phyloP scores from a whole-genome alignment of 176 grass and related monocot species.

The Elaeis guineensis region DNA sequence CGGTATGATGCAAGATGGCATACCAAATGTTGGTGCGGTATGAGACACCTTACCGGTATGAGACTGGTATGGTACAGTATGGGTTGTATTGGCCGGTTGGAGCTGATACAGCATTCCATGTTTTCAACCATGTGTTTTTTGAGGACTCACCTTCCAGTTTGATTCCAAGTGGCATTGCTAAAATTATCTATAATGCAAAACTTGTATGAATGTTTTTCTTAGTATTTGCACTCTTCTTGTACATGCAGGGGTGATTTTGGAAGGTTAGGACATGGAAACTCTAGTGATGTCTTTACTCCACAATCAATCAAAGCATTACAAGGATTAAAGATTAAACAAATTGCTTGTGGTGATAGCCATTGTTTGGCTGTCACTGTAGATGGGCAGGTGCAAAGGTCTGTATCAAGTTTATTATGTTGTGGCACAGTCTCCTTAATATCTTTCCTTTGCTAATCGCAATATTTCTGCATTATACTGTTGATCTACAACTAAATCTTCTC shows the following conservation, averaged over 20 bases:
- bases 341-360: constrained; percentile 96
- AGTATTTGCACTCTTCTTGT: neutral
- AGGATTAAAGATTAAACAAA: constrained; percentile 88
- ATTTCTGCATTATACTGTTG: neutral
- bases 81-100: too few species aligned
- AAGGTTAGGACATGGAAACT: constrained; percentile 87
- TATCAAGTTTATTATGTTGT: neutral
- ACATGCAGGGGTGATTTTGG: constrained; percentile 78
- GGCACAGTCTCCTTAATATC: neutral
- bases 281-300: constrained; percentile 89
- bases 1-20: too few species aligned
- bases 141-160: too few species aligned
- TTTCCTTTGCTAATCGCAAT: neutral
- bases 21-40: too few species aligned
- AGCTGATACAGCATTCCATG: too few species aligned
- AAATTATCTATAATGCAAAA: too few species aligned
- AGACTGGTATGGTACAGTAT: too few species aligned
- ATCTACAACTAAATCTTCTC: too few species aligned
- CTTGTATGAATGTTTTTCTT: too few species aligned
- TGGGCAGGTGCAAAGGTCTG: constrained; percentile 80
- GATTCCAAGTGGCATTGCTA: too few species aligned
- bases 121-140: too few species aligned
- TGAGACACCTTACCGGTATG: too few species aligned
- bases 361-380: constrained; percentile 80
- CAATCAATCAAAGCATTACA: constrained; percentile 85